phyloP scores from a whole-genome alignment of 768 basidiomycete genomes.

The Tubosaeta sp. region DNA sequence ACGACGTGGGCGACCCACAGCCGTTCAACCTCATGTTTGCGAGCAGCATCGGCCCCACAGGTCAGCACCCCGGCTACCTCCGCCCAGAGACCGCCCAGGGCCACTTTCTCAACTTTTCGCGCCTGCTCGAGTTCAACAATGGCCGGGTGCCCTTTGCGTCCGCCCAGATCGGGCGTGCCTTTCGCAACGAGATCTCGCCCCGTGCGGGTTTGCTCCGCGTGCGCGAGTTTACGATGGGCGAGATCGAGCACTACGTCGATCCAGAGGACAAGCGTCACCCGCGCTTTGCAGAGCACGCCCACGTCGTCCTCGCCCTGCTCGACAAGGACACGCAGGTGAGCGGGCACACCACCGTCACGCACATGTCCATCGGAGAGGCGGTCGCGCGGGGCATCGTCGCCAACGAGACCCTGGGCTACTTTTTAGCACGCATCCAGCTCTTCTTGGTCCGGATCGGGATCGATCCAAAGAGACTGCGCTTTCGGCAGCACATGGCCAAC shows the following conservation, averaged over 20 bases:
- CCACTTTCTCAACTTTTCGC: constrained; percentile 97
- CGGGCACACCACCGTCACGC: constrained; percentile 59
- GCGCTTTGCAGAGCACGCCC: constrained; percentile 76
- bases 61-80: constrained; percentile 92
- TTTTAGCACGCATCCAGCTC: constrained; percentile 85
- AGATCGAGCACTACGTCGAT: constrained; percentile 99
- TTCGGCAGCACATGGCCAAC: constrained; percentile 97
- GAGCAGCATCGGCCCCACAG: constrained; percentile 95
- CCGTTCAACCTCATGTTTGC: constrained; percentile 99
- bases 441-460: constrained; percentile 92
- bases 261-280: constrained; percentile 85
- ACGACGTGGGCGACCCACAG: constrained; percentile 89
- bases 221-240: constrained; percentile 99
- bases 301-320: constrained; percentile 71
- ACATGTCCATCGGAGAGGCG: constrained; percentile 83
- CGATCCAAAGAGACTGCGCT: constrained; percentile 75
- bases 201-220: constrained; percentile 94
- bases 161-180: constrained; percentile 92
- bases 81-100: constrained; percentile 98
- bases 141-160: constrained; percentile 95
- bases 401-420: constrained; percentile 97
- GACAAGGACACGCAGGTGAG: constrained; percentile 78
- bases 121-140: constrained; percentile 97
- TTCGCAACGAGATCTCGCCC: constrained; percentile 98
- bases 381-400: constrained; percentile 84